Evolutionary conservation across 345 rosid species (phyloP).

Genomic region (Eucalyptus regnans): DNA sequence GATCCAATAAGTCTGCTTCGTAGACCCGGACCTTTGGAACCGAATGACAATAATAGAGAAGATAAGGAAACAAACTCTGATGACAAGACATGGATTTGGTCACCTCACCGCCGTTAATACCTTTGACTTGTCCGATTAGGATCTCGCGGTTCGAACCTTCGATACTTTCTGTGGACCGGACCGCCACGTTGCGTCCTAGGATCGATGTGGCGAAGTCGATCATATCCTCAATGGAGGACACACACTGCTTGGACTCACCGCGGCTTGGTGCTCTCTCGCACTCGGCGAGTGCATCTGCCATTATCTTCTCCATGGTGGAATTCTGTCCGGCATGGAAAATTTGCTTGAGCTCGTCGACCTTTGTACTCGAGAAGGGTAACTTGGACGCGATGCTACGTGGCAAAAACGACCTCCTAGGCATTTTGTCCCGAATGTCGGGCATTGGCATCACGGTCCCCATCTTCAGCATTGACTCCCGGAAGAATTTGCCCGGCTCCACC

Average conservation of each 20-base stretch:
- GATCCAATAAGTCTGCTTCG: constrained; percentile 58
- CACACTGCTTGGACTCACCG: constrained; percentile 83
- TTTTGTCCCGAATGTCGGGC: constrained; percentile 84
- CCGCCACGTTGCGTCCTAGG: constrained; percentile 43
- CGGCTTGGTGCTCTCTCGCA: constrained; percentile 61
- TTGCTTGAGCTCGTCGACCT: constrained; percentile 8
- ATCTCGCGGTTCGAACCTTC: constrained; percentile 43
- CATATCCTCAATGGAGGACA: constrained; percentile 81
- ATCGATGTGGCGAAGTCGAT: constrained; percentile 71
- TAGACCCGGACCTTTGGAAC: constrained; percentile 89
- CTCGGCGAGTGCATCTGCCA: constrained; percentile 37
- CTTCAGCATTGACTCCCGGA: constrained; percentile 56
- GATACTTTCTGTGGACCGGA: constrained; percentile 45
- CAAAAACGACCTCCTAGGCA: constrained; percentile 87
- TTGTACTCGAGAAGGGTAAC: constrained; percentile 45
- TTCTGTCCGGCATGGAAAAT: constrained; percentile 50
- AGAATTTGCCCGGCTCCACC: constrained; percentile 84
- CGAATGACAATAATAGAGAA: constrained; percentile 81
- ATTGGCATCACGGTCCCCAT: constrained; percentile 57
- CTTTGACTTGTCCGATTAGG: constrained; percentile 41
- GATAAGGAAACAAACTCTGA: constrained; percentile 71
- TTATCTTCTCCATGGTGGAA: constrained; percentile 46
- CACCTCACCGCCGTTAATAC: constrained; percentile 54
- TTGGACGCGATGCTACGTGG: constrained; percentile 58
- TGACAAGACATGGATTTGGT: constrained; percentile 86